Percentiles rank a stretch among this genome's conserved stretches.
Evolutionary conservation across 495 filamentous ascomycete species (phyloP).

Genomic region (Penicillium mononematosum): DNA sequence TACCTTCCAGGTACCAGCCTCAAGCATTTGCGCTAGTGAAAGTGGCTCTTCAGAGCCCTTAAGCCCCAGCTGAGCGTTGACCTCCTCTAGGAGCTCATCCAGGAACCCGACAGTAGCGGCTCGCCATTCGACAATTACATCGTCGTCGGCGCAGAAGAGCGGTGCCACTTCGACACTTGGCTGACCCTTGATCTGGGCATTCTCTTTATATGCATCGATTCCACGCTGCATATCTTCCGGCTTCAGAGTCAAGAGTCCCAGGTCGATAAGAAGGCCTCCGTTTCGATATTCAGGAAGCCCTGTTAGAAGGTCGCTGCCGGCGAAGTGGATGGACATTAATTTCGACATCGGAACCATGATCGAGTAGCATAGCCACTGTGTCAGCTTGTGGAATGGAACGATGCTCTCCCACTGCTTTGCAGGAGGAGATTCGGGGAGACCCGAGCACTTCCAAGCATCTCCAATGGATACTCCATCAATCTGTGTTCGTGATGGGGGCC

Average conservation of each 20-base stretch:
- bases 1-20: conserved; percentile 83
- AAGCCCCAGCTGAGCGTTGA: conserved; percentile 62
- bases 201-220: conserved; percentile 66
- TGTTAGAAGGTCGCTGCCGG: conserved; percentile 61
- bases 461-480: conserved; percentile 87
- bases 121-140: conserved; percentile 71
- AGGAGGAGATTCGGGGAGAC: conserved; percentile 71
- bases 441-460: conserved; percentile 89
- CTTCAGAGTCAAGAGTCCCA: conserved; percentile 62
- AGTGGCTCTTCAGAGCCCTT: conserved; percentile 49
- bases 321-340: conserved; percentile 62
- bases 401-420: conserved; percentile 87
- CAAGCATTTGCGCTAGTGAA: conserved; percentile 65
- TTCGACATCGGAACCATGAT: conserved; percentile 69
- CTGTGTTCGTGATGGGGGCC: conserved; percentile 84
- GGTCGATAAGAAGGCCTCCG: conserved; percentile 66
- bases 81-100: conserved; percentile 58
- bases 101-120: conserved; percentile 65
- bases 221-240: conserved; percentile 58
- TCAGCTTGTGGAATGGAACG: conserved; percentile 79
- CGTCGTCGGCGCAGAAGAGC: conserved; percentile 61
- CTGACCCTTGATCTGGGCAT: conserved; percentile 72
- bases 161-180: conserved; percentile 68
- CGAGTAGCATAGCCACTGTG: conserved; percentile 73
- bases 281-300: conserved; percentile 71